These are phyloP conservation scores for Penicillium verrucosum DNA, from an alignment of 2,329 filamentous ascomycete species.

Conservation along the genomic window DNA sequence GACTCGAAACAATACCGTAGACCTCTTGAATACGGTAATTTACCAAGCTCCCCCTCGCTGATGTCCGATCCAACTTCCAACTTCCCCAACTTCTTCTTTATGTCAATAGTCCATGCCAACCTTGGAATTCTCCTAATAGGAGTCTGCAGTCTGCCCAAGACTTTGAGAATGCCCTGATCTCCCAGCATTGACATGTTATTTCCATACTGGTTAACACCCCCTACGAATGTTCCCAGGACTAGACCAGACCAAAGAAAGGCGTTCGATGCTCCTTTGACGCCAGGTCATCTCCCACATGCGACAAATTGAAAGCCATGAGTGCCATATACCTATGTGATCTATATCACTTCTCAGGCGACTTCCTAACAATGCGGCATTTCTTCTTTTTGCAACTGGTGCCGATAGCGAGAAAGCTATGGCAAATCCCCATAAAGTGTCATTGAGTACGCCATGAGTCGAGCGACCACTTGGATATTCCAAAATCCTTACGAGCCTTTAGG, in stretches of 20 bases:
- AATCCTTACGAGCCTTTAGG: no score
- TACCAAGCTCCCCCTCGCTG: background rate
- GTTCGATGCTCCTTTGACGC: background rate
- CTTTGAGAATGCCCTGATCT: background rate
- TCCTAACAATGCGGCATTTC: background rate
- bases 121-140: no score
- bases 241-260: background rate
- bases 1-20: background rate
- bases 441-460: background rate
- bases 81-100: background rate
- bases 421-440: background rate
- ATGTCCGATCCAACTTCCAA: background rate
- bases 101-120: background rate
- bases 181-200: background rate
- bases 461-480: background rate
- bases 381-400: background rate
- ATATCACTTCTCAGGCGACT: background rate
- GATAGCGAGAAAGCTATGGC: background rate
- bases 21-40: constrained; percentile 2
- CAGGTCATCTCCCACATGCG: background rate
- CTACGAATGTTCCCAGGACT: background rate
- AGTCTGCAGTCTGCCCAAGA: background rate
- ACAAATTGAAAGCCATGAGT: constrained; percentile 1
- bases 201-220: background rate
- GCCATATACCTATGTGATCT: background rate